Evolutionary conservation across 1,284 basidiomycete genomes (phyloP).

Genomic region (Cryptococcus sp.): DNA sequence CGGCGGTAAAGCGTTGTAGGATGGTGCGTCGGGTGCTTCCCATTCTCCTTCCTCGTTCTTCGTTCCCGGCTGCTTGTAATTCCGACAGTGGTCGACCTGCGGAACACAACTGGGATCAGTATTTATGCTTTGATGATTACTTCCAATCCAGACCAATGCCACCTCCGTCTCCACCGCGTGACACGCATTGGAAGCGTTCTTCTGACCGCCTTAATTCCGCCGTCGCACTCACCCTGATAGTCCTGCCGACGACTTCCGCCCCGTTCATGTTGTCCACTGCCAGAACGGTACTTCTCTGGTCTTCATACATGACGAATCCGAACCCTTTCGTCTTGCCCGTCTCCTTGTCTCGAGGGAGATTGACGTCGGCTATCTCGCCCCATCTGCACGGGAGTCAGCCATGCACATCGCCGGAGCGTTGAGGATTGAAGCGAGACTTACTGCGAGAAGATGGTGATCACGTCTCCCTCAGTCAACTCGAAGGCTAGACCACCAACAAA

Average conservation of each 20-base stretch:
- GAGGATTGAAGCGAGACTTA: slow-evolving; percentile 58
- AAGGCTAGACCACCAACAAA: slow-evolving; percentile 83
- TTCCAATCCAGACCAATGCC: not conserved
- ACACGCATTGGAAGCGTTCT: not conserved
- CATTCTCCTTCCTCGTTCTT: slow-evolving; percentile 85
- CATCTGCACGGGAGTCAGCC: slow-evolving; percentile 62
- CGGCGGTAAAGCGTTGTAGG: slow-evolving; percentile 78
- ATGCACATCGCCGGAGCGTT: too few relatives aligned
- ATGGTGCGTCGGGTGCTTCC: slow-evolving; percentile 80
- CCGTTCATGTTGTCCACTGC: slow-evolving; percentile 99
- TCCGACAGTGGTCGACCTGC: slow-evolving; percentile 82
- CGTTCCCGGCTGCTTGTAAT: slow-evolving; percentile 83
- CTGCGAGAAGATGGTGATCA: slow-evolving; percentile 97
- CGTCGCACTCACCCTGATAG: slow-evolving; percentile 63
- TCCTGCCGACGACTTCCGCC: slow-evolving; percentile 80
- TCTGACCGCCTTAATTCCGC: not conserved
- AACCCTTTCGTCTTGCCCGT: slow-evolving; percentile 89
- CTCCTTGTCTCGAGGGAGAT: slow-evolving; percentile 87
- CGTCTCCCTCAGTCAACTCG: slow-evolving; percentile 95
- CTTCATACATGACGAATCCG: slow-evolving; percentile 98
- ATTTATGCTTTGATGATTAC: too few relatives aligned
- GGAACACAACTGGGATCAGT: slow-evolving; percentile 6
- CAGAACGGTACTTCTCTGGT: slow-evolving; percentile 91
- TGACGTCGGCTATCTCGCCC: slow-evolving; percentile 92
- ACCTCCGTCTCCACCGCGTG: not conserved